Percentiles rank a stretch among this genome's conserved stretches.
These are phyloP conservation scores for Rhynchospora tenuis DNA, from an alignment of 176 grass and related monocot genomes.

Conservation along the genomic window DNA sequence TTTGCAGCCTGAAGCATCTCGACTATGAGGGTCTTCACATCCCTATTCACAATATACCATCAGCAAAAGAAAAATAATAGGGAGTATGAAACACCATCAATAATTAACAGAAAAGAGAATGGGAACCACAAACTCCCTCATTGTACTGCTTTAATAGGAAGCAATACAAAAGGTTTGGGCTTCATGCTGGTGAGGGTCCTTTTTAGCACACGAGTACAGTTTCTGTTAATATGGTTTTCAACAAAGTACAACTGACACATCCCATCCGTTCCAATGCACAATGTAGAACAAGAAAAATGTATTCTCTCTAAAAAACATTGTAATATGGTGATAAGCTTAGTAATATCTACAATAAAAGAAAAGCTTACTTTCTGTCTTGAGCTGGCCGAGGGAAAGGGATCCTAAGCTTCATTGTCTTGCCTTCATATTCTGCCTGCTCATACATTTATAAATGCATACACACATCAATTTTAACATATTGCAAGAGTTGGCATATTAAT, in stretches of 20 bases:
- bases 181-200: background rate
- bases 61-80: background rate
- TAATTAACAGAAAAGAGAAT: background rate
- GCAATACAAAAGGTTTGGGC: background rate
- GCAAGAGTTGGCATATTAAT: background rate
- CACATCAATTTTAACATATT: background rate
- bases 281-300: background rate
- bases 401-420: constrained; percentile 69
- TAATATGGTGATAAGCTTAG: background rate
- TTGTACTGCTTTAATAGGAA: background rate
- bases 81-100: background rate
- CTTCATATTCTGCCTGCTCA: constrained; percentile 70
- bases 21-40: constrained; percentile 88
- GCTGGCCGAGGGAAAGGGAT: constrained; percentile 84
- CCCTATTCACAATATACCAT: constrained; percentile 34
- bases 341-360: background rate
- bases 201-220: background rate
- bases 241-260: background rate
- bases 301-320: no score
- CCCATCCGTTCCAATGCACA: background rate
- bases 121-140: background rate
- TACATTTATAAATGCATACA: constrained; percentile 12
- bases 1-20: constrained; percentile 95
- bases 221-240: background rate
- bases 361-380: constrained; percentile 74